phyloP scores from a whole-genome alignment of 768 basidiomycete species.

The Agaricus blazei region DNA sequence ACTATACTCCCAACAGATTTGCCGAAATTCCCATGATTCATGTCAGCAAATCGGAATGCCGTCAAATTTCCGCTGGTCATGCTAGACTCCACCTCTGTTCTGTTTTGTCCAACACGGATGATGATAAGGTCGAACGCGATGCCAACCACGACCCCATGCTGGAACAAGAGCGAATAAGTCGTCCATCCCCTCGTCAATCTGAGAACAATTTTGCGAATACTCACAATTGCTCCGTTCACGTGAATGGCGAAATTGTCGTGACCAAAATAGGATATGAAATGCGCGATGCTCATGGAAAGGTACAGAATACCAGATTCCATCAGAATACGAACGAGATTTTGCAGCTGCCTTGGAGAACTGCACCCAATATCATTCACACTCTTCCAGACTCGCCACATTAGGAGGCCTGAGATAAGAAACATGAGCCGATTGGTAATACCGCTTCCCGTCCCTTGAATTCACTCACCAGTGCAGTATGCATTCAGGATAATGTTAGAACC shows the following conservation, averaged over 20 bases:
- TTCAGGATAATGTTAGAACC: slow-evolving; percentile 8
- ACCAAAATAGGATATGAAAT: not conserved
- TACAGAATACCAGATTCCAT: slow-evolving; percentile 7
- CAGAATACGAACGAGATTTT: not conserved
- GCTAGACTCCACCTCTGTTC: not conserved
- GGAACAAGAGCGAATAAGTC: not conserved
- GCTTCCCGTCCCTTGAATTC: not conserved
- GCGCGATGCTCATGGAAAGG: slow-evolving; percentile 1
- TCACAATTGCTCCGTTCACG: not conserved
- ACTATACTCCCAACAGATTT: too few relatives aligned
- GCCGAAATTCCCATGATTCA: too few relatives aligned
- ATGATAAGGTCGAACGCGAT: slow-evolving; percentile 2
- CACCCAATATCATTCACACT: not conserved
- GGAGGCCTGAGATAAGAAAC: not conserved
- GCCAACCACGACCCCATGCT: slow-evolving; percentile 1
- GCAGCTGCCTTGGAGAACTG: not conserved
- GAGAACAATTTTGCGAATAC: not conserved
- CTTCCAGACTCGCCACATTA: not conserved
- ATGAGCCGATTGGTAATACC: not conserved
- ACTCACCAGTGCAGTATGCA: slow-evolving; percentile 7
- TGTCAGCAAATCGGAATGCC: not conserved
- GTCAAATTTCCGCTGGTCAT: not conserved
- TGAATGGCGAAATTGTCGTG: not conserved
- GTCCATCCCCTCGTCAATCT: not conserved
- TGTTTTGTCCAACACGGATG: not conserved